Conservation (phyloP, 2,329 filamentous ascomycete species). For the Daldinia sp. region DNA sequence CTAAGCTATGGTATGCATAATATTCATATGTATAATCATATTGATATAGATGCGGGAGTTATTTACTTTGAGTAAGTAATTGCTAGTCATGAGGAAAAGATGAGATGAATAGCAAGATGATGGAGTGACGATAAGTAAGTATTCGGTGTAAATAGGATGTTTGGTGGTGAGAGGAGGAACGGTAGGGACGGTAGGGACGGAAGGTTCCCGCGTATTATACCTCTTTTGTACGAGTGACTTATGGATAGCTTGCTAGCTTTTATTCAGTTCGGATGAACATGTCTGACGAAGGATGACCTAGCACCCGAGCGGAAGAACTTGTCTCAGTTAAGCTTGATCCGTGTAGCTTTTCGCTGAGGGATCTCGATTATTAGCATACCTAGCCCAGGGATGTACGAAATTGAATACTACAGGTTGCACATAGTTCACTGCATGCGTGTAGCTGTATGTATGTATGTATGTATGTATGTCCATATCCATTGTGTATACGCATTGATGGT, state of each 20-base stretch:
- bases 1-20: conserved; percentile 26
- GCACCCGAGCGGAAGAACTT: conserved; percentile 27
- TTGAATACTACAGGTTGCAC: too few species aligned
- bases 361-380: conserved; percentile 29
- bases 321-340: conserved; percentile 35
- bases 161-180: conserved; percentile 27
- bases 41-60: background rate
- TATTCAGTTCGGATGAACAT: conserved; percentile 37
- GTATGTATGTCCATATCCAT: background rate
- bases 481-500: background rate
- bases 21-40: background rate
- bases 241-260: conserved; percentile 20
- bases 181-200: conserved; percentile 26
- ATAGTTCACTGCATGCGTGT: background rate
- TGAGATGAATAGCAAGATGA: background rate
- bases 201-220: conserved; percentile 1
- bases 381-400: conserved; percentile 4
- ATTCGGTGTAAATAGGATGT: conserved; percentile 4
- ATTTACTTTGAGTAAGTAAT: background rate
- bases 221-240: conserved; percentile 3
- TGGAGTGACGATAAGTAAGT: background rate
- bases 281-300: conserved; percentile 30
- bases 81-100: background rate
- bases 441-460: background rate
- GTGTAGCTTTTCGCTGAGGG: conserved; percentile 17